These are phyloP conservation scores for Pilasporangium apinafurcum DNA, from an alignment of 352 stramenopile species.

Conservation along the genomic window DNA sequence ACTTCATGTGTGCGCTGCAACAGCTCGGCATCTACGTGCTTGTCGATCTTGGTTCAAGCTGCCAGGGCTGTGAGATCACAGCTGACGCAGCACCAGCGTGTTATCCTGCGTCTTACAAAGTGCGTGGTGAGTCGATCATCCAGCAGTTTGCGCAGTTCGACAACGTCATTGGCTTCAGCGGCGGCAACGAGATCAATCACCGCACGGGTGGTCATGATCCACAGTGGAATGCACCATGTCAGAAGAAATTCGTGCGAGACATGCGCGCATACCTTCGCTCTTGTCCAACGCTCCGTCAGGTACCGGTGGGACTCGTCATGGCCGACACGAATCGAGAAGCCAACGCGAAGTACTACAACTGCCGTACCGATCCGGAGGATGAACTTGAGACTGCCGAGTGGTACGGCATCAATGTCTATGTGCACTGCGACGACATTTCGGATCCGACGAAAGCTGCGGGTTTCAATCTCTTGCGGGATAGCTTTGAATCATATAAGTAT, in stretches of 20 bases:
- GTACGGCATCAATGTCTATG: constrained; percentile 84
- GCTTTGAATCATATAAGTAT: constrained; percentile 59
- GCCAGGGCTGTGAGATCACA: constrained; percentile 61
- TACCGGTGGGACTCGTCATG: constrained; percentile 72
- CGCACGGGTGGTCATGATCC: constrained; percentile 27
- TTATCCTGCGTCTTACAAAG: constrained; percentile 66
- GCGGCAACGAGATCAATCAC: constrained; percentile 83
- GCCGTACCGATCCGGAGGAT: constrained; percentile 49
- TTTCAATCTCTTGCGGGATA: constrained; percentile 50
- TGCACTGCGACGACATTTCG: constrained; percentile 58
- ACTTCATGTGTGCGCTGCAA: constrained; percentile 83
- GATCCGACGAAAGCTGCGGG: constrained; percentile 33
- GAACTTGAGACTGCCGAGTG: constrained; percentile 70
- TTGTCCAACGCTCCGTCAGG: constrained; percentile 49
- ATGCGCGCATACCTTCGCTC: constrained; percentile 70
- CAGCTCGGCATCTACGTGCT: constrained; percentile 72
- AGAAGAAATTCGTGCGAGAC: constrained; percentile 87
- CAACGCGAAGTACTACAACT: constrained; percentile 83
- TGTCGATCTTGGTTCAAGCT: constrained; percentile 58
- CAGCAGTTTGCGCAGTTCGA: constrained; percentile 72
- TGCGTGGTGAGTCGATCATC: constrained; percentile 75
- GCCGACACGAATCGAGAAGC: constrained; percentile 52
- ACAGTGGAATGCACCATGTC: constrained; percentile 69
- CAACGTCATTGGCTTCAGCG: constrained; percentile 77
- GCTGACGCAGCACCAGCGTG: constrained; percentile 34